A percentile compares a stretch with the other conserved stretches of the same genome.
phyloP scores from a whole-genome alignment of 1,284 basidiomycete genomes.

The Ceratobasidium sp. region DNA sequence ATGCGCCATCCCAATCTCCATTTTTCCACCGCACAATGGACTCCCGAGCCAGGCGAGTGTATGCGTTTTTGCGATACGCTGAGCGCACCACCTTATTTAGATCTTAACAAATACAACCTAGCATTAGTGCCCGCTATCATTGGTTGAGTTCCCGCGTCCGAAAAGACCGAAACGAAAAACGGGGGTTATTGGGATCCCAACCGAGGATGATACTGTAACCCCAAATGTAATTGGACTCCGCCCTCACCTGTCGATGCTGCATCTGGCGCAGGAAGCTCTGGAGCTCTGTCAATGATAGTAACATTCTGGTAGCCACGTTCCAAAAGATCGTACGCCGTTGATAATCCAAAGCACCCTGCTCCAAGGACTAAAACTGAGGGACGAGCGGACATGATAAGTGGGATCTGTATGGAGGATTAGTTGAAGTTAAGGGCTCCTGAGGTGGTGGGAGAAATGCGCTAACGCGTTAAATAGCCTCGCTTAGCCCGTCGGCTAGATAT shows the following conservation, averaged over 20 bases:
- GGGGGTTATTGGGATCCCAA: not conserved
- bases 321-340: constrained; percentile 83
- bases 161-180: constrained; percentile 20
- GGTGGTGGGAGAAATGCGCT: not conserved
- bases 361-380: constrained; percentile 76
- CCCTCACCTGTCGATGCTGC: constrained; percentile 72
- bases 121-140: not conserved
- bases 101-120: constrained; percentile 59
- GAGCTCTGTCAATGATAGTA: constrained; percentile 79
- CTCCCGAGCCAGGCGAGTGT: constrained; percentile 76
- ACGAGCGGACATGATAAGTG: constrained; percentile 1
- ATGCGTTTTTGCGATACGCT: constrained; percentile 79
- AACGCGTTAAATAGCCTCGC: not conserved
- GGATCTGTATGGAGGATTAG: no score
- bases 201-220: no score
- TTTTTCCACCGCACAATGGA: constrained; percentile 80
- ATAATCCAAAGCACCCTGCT: constrained; percentile 89
- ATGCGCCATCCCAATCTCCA: constrained; percentile 77
- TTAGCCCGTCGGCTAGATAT: not conserved
- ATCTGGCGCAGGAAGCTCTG: constrained; percentile 77
- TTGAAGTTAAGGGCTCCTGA: not conserved
- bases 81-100: constrained; percentile 79
- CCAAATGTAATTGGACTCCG: not conserved
- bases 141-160: constrained; percentile 13
- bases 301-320: constrained; percentile 73